phyloP scores from a whole-genome alignment of 768 basidiomycete species.

The Pholiota conissans region DNA sequence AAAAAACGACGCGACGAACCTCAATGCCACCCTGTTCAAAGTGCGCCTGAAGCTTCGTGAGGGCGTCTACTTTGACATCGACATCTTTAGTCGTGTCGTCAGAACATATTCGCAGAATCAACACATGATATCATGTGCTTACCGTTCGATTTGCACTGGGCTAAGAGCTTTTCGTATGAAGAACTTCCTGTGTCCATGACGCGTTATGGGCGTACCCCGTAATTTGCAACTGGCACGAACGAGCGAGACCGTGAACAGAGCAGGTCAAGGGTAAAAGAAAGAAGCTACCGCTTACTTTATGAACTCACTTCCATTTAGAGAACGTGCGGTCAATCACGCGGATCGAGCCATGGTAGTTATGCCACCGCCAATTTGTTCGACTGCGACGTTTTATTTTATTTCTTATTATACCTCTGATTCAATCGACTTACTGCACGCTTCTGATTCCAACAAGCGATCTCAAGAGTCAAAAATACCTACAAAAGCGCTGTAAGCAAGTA shows the following conservation, averaged over 20 bases:
- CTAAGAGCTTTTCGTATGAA: conserved; percentile 58
- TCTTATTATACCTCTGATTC: neutral
- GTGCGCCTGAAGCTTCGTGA: conserved; percentile 73
- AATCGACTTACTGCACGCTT: neutral
- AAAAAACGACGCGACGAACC: conserved; percentile 38
- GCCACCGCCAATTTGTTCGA: neutral
- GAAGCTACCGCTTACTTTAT: conserved; percentile 5
- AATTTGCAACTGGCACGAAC: conserved; percentile 3
- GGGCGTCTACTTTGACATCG: conserved; percentile 78
- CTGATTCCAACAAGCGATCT: neutral
- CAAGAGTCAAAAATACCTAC: neutral
- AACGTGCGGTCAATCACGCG: conserved; percentile 2
- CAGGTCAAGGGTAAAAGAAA: conserved; percentile 7
- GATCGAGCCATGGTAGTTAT: neutral
- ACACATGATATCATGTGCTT: conserved; percentile 10
- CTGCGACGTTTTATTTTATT: neutral
- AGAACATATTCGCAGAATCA: neutral
- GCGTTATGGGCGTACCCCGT: conserved; percentile 11
- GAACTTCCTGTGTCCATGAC: conserved; percentile 54
- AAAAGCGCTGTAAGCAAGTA: no score
- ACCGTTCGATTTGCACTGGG: conserved; percentile 70
- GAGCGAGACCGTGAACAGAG: conserved; percentile 1
- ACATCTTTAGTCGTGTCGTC: conserved; percentile 50
- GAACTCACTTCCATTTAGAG: conserved; percentile 8
- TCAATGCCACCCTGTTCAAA: conserved; percentile 67